Evolutionary conservation across 148 eudicot genomes (phyloP), one percentile per base, ranked within the genome.

Genomic region (Chenopodium quinoa): DNA sequence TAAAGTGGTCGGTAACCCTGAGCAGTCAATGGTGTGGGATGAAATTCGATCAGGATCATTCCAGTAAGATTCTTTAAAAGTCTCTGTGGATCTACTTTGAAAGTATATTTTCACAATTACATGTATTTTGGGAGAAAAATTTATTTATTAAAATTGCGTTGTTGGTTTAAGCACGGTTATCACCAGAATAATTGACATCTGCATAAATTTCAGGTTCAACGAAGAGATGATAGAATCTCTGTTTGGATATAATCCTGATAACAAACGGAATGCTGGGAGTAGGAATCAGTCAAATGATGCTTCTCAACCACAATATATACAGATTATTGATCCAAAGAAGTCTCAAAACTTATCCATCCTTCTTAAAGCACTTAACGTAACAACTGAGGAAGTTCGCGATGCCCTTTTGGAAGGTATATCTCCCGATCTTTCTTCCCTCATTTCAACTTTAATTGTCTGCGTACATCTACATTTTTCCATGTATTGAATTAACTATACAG

Each of bases 1-100:
- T 80, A 91, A 91, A 81, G 92, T 91, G 8, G 78, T 89, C 58
- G 90, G 90, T 17, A 91, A 75, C 63, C 88, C 94, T 75, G 85
- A 88, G 52, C 92, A 91, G 13, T 89, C 92, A 2, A 91, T 91
- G 94, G 94, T 91, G 79, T 91, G 94, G 94, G 90, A 89, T 89
- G 91, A 91, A 85, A 87, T 91, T 40, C 88, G 85, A 74, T 80
- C 79, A 9, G 90, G 90, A 44, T 88, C 90, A 19, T 88, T 88
- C 78, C 90, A 88, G 90, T 88, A 86, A 84, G 90, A 78, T 81
- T 81, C 10, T 76, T 7, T 14, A 16, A 40, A 32, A 27, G 9
- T 7, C n/a, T 66, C 32, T 40, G 44, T 40, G 20, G 60, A 52
- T 32, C n/a, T 12, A 48, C 14, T 77, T 73, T 71, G 65, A 62